Conservation (phyloP, 2,329 filamentous ascomycete species). For the Colletotrichum endophyticum region DNA sequence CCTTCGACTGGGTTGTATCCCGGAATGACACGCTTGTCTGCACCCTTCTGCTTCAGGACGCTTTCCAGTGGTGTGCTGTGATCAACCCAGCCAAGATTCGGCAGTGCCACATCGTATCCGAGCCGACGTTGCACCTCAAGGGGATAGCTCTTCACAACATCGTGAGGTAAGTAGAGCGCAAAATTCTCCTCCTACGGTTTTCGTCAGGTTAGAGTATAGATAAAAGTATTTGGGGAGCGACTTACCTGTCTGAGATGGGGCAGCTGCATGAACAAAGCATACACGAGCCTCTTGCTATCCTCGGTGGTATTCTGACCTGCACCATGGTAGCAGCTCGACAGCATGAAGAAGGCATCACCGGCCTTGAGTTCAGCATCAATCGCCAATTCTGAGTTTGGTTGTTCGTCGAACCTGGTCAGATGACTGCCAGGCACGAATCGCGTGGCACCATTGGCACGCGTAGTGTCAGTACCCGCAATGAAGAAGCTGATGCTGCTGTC, state of each 20-base stretch:
- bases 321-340: neutral
- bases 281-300: neutral
- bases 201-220: neutral
- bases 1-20: neutral
- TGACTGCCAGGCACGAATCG: slow-evolving; percentile 18
- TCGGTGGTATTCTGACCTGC: neutral
- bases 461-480: slow-evolving; percentile 21
- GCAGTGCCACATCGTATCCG: neutral
- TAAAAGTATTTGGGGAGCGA: neutral
- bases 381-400: neutral
- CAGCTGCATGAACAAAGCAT: neutral
- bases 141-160: neutral
- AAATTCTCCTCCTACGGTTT: neutral
- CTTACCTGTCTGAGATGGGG: neutral
- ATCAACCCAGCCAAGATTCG: neutral
- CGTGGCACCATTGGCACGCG: slow-evolving; percentile 24
- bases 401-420: neutral
- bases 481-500: slow-evolving; percentile 2
- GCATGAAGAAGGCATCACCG: neutral
- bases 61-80: neutral
- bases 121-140: neutral
- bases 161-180: neutral
- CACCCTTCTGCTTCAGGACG: neutral
- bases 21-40: neutral
- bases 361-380: neutral